phyloP scores from a whole-genome alignment of 148 eudicot genomes.

The Drosera capensis region DNA sequence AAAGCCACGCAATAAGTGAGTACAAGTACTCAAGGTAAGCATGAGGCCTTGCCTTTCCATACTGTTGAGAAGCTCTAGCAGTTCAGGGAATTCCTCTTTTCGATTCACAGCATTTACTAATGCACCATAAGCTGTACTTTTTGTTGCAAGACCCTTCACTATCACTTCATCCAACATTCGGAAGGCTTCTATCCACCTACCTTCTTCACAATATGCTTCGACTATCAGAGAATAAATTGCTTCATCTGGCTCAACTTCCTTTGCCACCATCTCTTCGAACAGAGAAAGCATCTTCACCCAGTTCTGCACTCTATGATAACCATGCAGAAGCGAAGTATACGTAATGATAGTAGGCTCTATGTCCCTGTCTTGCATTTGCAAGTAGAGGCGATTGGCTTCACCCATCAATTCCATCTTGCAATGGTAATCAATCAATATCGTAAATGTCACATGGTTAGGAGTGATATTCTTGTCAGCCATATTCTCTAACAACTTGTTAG shows the following conservation, averaged over 20 bases:
- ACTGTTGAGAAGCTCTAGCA: conserved; percentile 27
- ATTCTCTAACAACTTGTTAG: conserved; percentile 32
- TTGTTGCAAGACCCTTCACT: conserved; percentile 29
- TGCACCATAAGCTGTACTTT: conserved; percentile 19
- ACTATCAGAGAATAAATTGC: conserved; percentile 30
- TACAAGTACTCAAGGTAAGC: conserved; percentile 39
- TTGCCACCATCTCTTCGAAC: conserved; percentile 49
- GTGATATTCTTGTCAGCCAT: conserved; percentile 25
- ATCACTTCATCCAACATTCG: conserved; percentile 36
- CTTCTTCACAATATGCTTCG: conserved; percentile 31
- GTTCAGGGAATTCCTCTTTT: conserved; percentile 25
- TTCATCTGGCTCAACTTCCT: conserved; percentile 56
- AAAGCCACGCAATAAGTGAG: conserved; percentile 25
- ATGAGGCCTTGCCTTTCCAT: conserved; percentile 44
- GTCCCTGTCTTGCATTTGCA: conserved; percentile 51
- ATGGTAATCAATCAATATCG: conserved; percentile 48
- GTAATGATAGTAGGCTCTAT: conserved; percentile 42
- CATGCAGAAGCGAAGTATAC: conserved; percentile 53
- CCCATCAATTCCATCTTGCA: conserved; percentile 52
- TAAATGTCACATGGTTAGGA: conserved; percentile 54
- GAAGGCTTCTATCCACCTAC: conserved; percentile 32
- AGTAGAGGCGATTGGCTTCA: conserved; percentile 44
- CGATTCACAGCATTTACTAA: conserved; percentile 19
- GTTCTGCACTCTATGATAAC: conserved; percentile 33
- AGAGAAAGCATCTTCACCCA: conserved; percentile 43